A percentile compares a stretch with the other conserved stretches of the same genome.
Conservation (phyloP, 495 filamentous ascomycete species). For the Pseudotulostoma volvatum region DNA sequence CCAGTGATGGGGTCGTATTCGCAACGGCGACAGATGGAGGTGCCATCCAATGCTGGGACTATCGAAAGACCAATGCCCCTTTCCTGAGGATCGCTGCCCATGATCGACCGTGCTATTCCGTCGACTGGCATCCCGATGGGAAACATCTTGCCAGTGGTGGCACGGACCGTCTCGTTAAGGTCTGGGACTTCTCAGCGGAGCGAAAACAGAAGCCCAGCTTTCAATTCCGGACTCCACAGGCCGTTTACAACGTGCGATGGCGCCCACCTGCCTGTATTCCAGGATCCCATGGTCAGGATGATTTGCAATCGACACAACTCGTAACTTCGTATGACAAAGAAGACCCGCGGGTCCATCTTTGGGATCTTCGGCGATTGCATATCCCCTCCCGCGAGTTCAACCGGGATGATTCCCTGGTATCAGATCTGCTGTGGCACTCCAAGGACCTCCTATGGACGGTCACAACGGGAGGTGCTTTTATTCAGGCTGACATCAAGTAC, state of each 20-base stretch:
- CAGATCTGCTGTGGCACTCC: slow-evolving; percentile 76
- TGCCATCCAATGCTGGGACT: slow-evolving; percentile 56
- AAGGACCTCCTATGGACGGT: slow-evolving; percentile 86
- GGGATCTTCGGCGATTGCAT: slow-evolving; percentile 78
- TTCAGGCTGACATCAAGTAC: slow-evolving; percentile 76
- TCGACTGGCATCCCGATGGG: slow-evolving; percentile 95
- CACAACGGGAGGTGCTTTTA: slow-evolving; percentile 66
- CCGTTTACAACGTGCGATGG: slow-evolving; percentile 71
- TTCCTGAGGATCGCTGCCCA: slow-evolving; percentile 71
- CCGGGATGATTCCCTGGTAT: slow-evolving; percentile 51
- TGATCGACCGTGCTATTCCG: slow-evolving; percentile 56
- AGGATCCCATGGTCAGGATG: slow-evolving; percentile 43
- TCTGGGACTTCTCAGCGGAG: slow-evolving; percentile 81
- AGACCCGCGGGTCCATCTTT: slow-evolving; percentile 62
- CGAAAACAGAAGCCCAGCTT: slow-evolving; percentile 61
- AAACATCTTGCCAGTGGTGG: slow-evolving; percentile 76
- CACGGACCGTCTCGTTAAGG: slow-evolving; percentile 64
- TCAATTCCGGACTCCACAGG: slow-evolving; percentile 43
- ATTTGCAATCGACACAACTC: slow-evolving; percentile 51
- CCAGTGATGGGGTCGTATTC: slow-evolving; percentile 68
- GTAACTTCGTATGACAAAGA: slow-evolving; percentile 51
- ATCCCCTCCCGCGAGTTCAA: slow-evolving; percentile 79
- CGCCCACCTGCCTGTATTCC: slow-evolving; percentile 62
- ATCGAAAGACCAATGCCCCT: slow-evolving; percentile 39
- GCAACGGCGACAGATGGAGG: slow-evolving; percentile 83